Evolutionary conservation across 2,329 filamentous ascomycete species (phyloP).

Genomic region (Karstenula rhodostoma): DNA sequence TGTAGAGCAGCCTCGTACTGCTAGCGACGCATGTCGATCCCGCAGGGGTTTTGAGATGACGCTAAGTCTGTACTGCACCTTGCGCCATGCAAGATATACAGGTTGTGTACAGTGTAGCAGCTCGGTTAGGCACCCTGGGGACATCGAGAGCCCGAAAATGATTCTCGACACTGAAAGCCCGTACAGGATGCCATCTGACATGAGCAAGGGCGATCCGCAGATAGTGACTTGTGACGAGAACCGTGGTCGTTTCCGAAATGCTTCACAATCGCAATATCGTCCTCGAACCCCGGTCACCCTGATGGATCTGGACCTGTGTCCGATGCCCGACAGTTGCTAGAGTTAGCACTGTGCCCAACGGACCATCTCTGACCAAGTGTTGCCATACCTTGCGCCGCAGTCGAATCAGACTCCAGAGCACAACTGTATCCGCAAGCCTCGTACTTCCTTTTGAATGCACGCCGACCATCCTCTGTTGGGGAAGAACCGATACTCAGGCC

Average conservation of each 20-base stretch:
- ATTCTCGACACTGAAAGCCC: not conserved
- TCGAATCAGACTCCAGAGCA: not conserved
- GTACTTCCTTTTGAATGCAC: not conserved
- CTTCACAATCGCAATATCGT: not conserved
- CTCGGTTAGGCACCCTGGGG: not conserved
- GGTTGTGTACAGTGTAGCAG: not conserved
- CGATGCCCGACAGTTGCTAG: not conserved
- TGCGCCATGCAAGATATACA: not conserved
- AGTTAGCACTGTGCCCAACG: not conserved
- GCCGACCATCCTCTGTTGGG: not conserved
- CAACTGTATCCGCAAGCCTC: not conserved
- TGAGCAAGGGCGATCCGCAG: not conserved
- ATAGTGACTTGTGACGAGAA: not conserved
- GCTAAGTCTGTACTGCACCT: not conserved
- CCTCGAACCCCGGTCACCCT: not conserved
- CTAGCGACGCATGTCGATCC: slow-evolving; percentile 4
- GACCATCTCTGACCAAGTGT: not conserved
- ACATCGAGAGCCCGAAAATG: not conserved
- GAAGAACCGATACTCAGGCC: slow-evolving; percentile 1
- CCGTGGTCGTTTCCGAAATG: not conserved
- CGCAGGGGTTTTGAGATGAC: not conserved
- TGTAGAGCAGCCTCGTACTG: not conserved
- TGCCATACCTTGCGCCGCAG: not conserved
- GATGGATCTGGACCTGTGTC: not conserved
- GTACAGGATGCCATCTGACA: not conserved